Base-by-base conservation (phyloP, 768 basidiomycete species). In the Steccherinum ochraceum region DNA sequence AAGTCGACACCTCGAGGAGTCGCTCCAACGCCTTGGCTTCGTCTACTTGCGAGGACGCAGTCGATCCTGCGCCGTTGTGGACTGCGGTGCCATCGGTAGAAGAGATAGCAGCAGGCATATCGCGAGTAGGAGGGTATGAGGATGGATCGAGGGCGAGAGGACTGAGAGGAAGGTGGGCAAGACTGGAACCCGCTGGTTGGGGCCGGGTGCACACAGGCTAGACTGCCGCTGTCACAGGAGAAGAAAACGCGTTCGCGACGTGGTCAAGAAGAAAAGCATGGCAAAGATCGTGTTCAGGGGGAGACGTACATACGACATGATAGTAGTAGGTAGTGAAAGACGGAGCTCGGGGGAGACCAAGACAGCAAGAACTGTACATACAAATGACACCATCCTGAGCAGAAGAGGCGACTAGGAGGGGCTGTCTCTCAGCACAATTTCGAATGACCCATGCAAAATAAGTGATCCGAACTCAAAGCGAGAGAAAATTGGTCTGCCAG, bases 361-460 rank as follows among this genome's bases (percentile, higher is more conserved):
- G 4, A 43, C 26, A 35, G 39, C 26, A 35, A 24, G 5, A 20
- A 44, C 30, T 16, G 48, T 61, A 57, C 54, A 56, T 55, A 51
- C 24, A 47, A 48, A 16, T 24, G 27, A 35, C 24, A 44, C 19
- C 30, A 35, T 7, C 30, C 7, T 35, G 7, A 7, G 7, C 30
- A 35, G 16, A n/a, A n/a, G n/a, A n/a, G n/a, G n/a, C n/a, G n/a
- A n/a, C n/a, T n/a, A n/a, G 54, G 47, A 56, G 52, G 55, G 54
- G 52, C 72, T 88, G 75, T 86, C 72, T 74, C 84, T 84, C 80
- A 70, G 68, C 85, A 79, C 72, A 90, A 91, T 89, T 91, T 84
- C 86, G 80, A 74, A 74, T 71, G 69, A 71, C 79, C 79, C 81
- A 81, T 69, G 56, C 53, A 63, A 48, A 54, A 61, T 54, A 69